Base-by-base conservation (phyloP, 2,329 filamentous ascomycete genomes). In the Pseudopyrenochaeta lycopersici region DNA sequence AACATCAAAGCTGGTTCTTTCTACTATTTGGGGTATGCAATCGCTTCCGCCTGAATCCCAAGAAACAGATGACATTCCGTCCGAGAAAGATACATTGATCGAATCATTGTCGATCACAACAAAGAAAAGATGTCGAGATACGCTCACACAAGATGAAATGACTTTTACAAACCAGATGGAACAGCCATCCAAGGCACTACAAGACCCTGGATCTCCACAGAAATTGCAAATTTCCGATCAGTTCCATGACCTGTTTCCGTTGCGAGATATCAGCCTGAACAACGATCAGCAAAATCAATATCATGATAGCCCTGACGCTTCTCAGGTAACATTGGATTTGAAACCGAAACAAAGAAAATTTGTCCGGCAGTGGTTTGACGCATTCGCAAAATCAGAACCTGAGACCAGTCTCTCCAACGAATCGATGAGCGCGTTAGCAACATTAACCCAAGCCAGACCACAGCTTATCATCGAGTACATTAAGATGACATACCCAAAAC, bases 401-500 rank as follows among this genome's bases (percentile, higher is more conserved):
- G 18, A 41, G 3, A 17, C 33, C 17, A 41, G 23, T 20, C 35
- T 53, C 2, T 29, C 54, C 4, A 29, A 36, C 18, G 60, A 63
- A 27, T 18, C 52, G 2, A 32, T 61, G n/a, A 49, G 39, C 14
- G 62, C 59, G 3, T 31, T 68, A 10, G 59, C 65, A 29, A 65
- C 48, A 2, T 51, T 64, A 12, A 42, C 62, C 1, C 33, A 52
- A n/a, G 44, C 48, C 3, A 35, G 36, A 10, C 49, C 56, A 14
- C 56, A 62, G 21, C n/a, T 57, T 1, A 39, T 68, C 7, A 11
- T 36, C 23, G 60, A 61, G 9, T 68, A 63, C 35, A 52, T 65
- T 29, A 46, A 47, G 7, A 51, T 29, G 11, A 54, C 60, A 33
- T 57, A 50, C 27, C 18, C 21, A 17, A 44, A 15, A 6, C 23